Evolutionary conservation across 352 stramenopile genomes (phyloP).

Genomic region (Blastocystis sp.): DNA sequence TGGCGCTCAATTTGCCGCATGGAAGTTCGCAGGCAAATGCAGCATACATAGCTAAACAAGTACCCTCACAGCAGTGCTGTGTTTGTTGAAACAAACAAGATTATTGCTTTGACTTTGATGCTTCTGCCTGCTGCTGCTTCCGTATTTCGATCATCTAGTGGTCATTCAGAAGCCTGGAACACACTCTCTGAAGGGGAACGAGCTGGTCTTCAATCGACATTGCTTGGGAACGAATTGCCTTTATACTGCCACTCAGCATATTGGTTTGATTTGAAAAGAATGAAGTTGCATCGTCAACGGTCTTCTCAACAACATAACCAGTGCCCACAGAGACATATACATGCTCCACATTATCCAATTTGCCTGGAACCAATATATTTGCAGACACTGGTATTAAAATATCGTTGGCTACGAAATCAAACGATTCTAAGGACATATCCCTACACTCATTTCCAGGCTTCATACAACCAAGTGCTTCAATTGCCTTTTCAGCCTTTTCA

Average conservation of each 20-base stretch:
- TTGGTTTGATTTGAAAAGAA: slow-evolving; percentile 10
- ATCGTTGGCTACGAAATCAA: background rate
- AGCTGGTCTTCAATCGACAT: slow-evolving; percentile 39
- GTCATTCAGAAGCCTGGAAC: background rate
- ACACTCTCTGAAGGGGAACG: background rate
- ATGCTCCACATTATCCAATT: slow-evolving; percentile 29
- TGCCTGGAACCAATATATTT: slow-evolving; percentile 23
- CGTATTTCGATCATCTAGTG: slow-evolving; percentile 31
- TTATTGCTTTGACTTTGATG: background rate
- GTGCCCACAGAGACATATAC: slow-evolving; percentile 27
- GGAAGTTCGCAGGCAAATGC: background rate
- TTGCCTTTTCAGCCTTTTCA: slow-evolving; percentile 40
- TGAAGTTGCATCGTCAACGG: background rate
- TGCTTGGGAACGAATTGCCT: background rate
- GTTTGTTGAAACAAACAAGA: background rate
- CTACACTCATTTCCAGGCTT: background rate
- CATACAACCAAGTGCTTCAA: slow-evolving; percentile 38
- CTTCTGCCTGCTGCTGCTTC: background rate
- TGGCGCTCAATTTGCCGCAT: background rate
- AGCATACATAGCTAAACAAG: background rate
- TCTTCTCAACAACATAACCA: slow-evolving; percentile 39
- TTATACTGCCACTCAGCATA: background rate
- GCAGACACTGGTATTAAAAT: slow-evolving; percentile 31
- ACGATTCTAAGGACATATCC: background rate
- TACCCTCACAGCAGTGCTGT: background rate